Conservation (phyloP, 495 filamentous ascomycete genomes). For the Ramalina intermedia region DNA sequence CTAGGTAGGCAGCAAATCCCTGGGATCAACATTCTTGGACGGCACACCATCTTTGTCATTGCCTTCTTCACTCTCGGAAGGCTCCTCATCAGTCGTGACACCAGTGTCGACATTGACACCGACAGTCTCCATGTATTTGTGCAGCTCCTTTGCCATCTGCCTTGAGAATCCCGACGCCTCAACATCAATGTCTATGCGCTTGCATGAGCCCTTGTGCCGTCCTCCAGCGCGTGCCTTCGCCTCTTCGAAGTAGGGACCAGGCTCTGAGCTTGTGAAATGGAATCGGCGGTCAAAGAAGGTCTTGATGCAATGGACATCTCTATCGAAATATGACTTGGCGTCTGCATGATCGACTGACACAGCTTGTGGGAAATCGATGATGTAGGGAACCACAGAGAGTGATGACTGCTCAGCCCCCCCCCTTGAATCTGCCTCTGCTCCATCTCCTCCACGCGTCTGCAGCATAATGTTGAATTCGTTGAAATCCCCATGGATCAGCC, state of each 20-base stretch:
- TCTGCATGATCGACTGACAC: conserved; percentile 88
- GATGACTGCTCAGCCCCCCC: background rate
- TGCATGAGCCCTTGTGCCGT: conserved; percentile 37
- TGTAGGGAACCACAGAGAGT: conserved; percentile 43
- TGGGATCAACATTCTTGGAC: background rate
- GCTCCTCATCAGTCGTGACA: conserved; percentile 17
- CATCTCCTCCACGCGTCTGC: conserved; percentile 43
- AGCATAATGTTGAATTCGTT: conserved; percentile 99
- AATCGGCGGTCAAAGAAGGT: conserved; percentile 81
- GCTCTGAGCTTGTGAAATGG: conserved; percentile 66
- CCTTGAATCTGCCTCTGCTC: background rate
- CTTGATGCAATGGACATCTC: conserved; percentile 89
- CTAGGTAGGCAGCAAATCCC: background rate
- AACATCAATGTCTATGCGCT: conserved; percentile 70
- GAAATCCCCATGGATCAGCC: conserved; percentile 95
- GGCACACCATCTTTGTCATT: conserved; percentile 7
- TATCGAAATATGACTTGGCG: conserved; percentile 88
- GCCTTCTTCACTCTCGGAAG: conserved; percentile 28
- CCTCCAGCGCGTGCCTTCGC: conserved; percentile 53
- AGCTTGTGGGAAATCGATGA: conserved; percentile 99
- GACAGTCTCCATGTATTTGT: conserved; percentile 69
- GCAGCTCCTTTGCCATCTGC: conserved; percentile 89
- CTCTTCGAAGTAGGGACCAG: conserved; percentile 72
- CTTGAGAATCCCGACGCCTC: conserved; percentile 90
- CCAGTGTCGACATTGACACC: conserved; percentile 43